A percentile compares a stretch with the other conserved stretches of the same genome.
Evolutionary conservation across 441 rosid genomes (phyloP).

Genomic region (Macaranga tanarius): DNA sequence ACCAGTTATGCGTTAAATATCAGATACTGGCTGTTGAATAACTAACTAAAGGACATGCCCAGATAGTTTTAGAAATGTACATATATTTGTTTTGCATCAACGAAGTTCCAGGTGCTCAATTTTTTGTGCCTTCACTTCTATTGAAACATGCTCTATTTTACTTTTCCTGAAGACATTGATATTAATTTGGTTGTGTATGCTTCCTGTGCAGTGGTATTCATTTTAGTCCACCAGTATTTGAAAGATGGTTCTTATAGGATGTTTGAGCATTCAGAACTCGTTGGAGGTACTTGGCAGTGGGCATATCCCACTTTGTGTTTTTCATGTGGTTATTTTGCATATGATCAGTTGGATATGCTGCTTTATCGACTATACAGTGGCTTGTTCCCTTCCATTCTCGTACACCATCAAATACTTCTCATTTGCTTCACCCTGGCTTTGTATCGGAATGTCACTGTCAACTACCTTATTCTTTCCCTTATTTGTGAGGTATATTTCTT

Average conservation of each 20-base stretch:
- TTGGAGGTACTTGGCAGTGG: slow-evolving; percentile 72
- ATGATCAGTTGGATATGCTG: slow-evolving; percentile 96
- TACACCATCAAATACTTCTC: slow-evolving; percentile 82
- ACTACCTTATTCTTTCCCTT: slow-evolving; percentile 84
- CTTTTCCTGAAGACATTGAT: not conserved
- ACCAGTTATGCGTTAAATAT: too few species aligned
- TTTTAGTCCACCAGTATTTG: slow-evolving; percentile 55
- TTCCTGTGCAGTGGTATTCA: slow-evolving; percentile 59
- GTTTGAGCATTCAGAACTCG: slow-evolving; percentile 73
- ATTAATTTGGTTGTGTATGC: slow-evolving; percentile 17
- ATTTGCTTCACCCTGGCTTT: slow-evolving; percentile 86
- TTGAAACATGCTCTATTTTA: not conserved
- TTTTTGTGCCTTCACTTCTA: not conserved
- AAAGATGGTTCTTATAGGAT: slow-evolving; percentile 42
- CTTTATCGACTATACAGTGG: slow-evolving; percentile 70
- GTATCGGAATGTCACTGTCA: slow-evolving; percentile 76
- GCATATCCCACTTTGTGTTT: slow-evolving; percentile 80
- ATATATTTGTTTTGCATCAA: not conserved
- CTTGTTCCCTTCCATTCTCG: slow-evolving; percentile 69
- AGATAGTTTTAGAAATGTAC: not conserved
- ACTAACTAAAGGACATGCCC: not conserved
- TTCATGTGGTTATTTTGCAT: slow-evolving; percentile 92
- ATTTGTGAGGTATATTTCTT: slow-evolving; percentile 69
- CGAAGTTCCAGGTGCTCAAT: not conserved
- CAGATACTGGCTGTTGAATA: not conserved